These are phyloP conservation scores for Tricholoma hemisulphureum DNA, from an alignment of 768 basidiomycete species.

Conservation along the genomic window DNA sequence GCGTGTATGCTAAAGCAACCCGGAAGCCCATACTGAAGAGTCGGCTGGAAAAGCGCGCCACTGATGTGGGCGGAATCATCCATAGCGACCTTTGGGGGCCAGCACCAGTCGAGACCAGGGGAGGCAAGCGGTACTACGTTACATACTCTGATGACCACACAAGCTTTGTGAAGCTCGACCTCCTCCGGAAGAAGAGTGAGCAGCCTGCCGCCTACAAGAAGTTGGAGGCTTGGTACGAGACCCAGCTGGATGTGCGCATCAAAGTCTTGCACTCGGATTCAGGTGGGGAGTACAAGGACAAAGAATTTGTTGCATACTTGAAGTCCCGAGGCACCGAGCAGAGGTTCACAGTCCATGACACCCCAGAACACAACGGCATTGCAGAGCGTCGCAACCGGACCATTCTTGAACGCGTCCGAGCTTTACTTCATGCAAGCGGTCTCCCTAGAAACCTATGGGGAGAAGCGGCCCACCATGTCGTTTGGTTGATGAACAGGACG, in stretches of 20 bases:
- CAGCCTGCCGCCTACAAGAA: conserved; percentile 12
- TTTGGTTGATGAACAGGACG: too few species aligned
- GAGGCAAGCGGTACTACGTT: conserved; percentile 12
- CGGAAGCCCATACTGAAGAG: conserved; percentile 8
- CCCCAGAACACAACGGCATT: too few species aligned
- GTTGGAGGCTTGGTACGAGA: conserved; percentile 33
- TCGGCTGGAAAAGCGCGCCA: not conserved
- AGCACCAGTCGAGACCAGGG: conserved; percentile 22
- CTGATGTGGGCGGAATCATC: too few species aligned
- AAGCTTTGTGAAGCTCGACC: not conserved
- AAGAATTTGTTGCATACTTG: not conserved
- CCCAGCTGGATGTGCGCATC: conserved; percentile 28
- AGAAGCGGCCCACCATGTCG: not conserved
- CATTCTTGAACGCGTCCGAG: too few species aligned
- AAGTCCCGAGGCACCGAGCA: not conserved
- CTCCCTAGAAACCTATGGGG: too few species aligned
- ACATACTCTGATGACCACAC: conserved; percentile 36
- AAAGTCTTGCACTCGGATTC: conserved; percentile 39
- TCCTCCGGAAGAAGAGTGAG: not conserved
- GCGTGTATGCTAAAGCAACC: not conserved
- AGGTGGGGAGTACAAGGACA: too few species aligned
- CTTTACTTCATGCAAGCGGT: too few species aligned
- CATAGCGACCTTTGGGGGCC: conserved; percentile 21
- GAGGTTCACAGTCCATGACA: too few species aligned
- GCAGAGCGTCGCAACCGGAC: too few species aligned